phyloP scores from a whole-genome alignment of 371 early-diverging fungal species.

The Circinella minor region DNA sequence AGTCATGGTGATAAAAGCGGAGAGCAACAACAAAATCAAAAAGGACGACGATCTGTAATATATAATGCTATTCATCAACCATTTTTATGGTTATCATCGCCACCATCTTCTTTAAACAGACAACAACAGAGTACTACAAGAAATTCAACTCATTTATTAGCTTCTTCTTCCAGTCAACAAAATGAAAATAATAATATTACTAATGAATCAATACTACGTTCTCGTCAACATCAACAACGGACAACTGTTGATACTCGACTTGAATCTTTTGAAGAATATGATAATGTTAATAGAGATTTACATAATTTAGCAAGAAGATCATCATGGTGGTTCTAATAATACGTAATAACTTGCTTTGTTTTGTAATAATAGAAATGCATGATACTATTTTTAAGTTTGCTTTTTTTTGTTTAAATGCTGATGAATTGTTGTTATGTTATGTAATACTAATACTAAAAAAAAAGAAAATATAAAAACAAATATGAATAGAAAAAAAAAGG shows the following conservation, averaged over 20 bases:
- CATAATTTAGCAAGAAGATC: constrained; percentile 15
- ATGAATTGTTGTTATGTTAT: no score
- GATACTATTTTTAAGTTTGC: no score
- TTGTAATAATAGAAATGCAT: no score
- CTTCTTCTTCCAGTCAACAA: not conserved
- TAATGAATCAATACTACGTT: not conserved
- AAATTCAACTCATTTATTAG: not conserved
- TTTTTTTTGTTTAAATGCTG: no score
- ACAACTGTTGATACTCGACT: not conserved
- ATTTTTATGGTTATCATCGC: not conserved
- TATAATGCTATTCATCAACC: constrained; percentile 6
- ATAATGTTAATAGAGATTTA: constrained; percentile 11
- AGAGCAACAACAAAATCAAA: not conserved
- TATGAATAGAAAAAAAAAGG: not conserved
- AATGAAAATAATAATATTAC: not conserved
- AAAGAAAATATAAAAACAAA: not conserved
- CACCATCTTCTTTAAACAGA: not conserved
- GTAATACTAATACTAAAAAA: not conserved
- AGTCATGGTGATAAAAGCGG: no score
- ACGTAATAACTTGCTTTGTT: no score
- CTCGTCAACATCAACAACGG: not conserved
- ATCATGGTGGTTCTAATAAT: constrained; percentile 17
- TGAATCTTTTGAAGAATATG: constrained; percentile 2
- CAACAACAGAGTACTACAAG: not conserved
- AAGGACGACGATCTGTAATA: constrained; percentile 1